Evolutionary conservation across 2,329 filamentous ascomycete genomes (phyloP), one percentile per base, ranked within the genome.

Genomic region (Fusarium nematophilum): DNA sequence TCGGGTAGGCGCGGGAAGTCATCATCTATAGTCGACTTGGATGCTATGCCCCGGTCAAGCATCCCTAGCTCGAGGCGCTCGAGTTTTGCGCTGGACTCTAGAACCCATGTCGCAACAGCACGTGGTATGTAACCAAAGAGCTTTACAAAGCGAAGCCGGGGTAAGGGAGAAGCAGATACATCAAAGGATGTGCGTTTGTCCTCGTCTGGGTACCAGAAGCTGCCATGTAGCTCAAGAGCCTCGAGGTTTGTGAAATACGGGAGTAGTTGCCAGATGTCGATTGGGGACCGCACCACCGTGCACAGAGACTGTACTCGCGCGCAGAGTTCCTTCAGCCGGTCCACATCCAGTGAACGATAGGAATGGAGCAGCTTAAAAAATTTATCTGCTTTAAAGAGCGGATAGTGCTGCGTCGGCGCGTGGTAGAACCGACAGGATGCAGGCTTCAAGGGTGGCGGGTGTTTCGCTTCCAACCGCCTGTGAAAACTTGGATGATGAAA

Each of bases 1-100:
- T 21, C 21, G 4, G 21, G 21, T 21, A 21, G 21, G 6, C 21
- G 21, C 21, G 21, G 6, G 6, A 21, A 21, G 21, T 21, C 21
- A 6, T 21, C 21, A 21, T 21, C 21, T 21, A 21, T 21, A 6
- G 21, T 21, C 21, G 21, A 4, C 21, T 21, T 21, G 21, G 21
- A 21, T 21, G 21, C 4, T 21, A 21, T 21, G 21, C 21, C 21
- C 1, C 53, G 45, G 9, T 65, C 64, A 2, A 67, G 2, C 55
- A 67, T 61, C 10, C 43, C 50, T 1, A 67, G 46, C 26, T 67
- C 62, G 0, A 67, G 2, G 0, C 64, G 54, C 3, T 67, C 58
- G 0, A 67, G 21, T 1, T 40, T 58, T 2, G 49, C 30, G 3
- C 29, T 25, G 0, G 26, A 31, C 14, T 5, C 29, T 2, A 67